These are phyloP conservation scores for Candida tibetensis DNA, from an alignment of 805 yeast genomes.

Conservation along the genomic window DNA sequence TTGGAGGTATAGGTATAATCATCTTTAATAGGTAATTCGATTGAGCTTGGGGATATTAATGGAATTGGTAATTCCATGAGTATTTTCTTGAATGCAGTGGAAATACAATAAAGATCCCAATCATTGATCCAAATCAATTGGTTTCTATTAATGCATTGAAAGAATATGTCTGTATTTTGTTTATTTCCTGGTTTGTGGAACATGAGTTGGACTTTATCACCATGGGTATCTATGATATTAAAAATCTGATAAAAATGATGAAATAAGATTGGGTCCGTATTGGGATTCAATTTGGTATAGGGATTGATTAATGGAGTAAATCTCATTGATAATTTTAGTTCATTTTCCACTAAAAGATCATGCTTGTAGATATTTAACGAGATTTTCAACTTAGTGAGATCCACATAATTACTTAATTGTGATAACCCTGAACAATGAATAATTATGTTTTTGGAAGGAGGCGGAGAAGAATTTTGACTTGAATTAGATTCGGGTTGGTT, in stretches of 20 bases:
- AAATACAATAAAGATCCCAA: slow-evolving; percentile 54
- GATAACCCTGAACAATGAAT: slow-evolving; percentile 49
- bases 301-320: slow-evolving; percentile 21
- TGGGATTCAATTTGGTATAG: slow-evolving; percentile 16
- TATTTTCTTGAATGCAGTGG: slow-evolving; percentile 44
- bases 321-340: slow-evolving; percentile 14
- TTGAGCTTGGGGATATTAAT: slow-evolving; percentile 48
- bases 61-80: slow-evolving; percentile 53
- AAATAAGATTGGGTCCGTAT: slow-evolving; percentile 20
- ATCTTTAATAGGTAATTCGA: slow-evolving; percentile 54
- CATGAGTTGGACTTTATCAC: slow-evolving; percentile 42
- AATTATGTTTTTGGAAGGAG: slow-evolving; percentile 17
- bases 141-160: slow-evolving; percentile 50
- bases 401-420: slow-evolving; percentile 60
- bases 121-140: slow-evolving; percentile 54
- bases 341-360: slow-evolving; percentile 53
- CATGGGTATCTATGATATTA: slow-evolving; percentile 45
- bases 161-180: slow-evolving; percentile 41
- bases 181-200: slow-evolving; percentile 60
- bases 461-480: slow-evolving; percentile 30
- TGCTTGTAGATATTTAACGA: slow-evolving; percentile 72
- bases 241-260: slow-evolving; percentile 52
- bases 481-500: slow-evolving; percentile 19
- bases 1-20: slow-evolving; percentile 41
- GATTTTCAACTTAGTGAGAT: slow-evolving; percentile 73